phyloP scores from a whole-genome alignment of 129 eudicot species.

The Saussurea involucrata region DNA sequence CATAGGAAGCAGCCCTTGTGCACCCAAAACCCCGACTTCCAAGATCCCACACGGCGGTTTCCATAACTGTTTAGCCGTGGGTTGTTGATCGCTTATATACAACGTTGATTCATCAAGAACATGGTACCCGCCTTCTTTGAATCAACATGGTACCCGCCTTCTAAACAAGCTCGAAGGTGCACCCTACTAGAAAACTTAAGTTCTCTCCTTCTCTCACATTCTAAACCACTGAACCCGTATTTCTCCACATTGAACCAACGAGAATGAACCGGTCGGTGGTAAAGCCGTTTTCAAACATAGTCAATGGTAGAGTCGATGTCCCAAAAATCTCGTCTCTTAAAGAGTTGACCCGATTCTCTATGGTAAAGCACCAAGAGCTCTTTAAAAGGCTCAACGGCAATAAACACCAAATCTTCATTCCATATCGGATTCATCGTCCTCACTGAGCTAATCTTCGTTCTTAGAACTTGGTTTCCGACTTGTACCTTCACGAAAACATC shows the following conservation, averaged over 20 bases:
- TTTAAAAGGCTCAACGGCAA: constrained; percentile 59
- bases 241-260: constrained; percentile 59
- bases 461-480: constrained; percentile 47
- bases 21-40: constrained; percentile 54
- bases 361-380: constrained; percentile 40
- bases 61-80: constrained; percentile 64
- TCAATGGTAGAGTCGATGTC: constrained; percentile 31
- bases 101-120: constrained; percentile 55
- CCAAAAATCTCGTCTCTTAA: constrained; percentile 46
- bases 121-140: too few relatives aligned
- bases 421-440: constrained; percentile 46
- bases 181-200: constrained; percentile 46
- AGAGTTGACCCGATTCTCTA: constrained; percentile 44
- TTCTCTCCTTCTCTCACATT: constrained; percentile 44
- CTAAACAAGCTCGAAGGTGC: constrained; percentile 52
- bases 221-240: constrained; percentile 38
- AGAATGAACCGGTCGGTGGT: constrained; percentile 44
- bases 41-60: constrained; percentile 49
- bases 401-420: constrained; percentile 61
- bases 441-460: constrained; percentile 30
- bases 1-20: constrained; percentile 59
- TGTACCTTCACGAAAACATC: constrained; percentile 46
- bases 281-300: constrained; percentile 43
- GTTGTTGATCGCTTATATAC: constrained; percentile 59
- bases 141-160: too few relatives aligned